A percentile compares a stretch with the other conserved stretches of the same genome.
Conservation (phyloP, 139 green algal species). For the Volvox africanus region DNA sequence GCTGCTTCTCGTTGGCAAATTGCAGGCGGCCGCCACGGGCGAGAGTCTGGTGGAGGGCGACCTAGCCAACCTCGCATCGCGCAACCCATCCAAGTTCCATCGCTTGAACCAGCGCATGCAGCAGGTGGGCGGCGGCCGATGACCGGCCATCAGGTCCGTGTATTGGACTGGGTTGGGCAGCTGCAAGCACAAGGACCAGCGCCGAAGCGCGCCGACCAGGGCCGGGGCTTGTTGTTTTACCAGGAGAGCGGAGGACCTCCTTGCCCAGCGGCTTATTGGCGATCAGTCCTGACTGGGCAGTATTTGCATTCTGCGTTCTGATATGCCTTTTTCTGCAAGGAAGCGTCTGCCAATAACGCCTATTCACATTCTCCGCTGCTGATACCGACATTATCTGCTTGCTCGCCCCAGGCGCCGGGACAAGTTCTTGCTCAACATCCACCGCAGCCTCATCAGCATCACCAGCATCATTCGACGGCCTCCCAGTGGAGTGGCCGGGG, state of each 20-base stretch:
- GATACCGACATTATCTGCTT: not conserved
- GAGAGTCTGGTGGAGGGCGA: constrained; percentile 68
- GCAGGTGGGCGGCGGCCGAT: constrained; percentile 2
- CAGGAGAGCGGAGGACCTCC: no score
- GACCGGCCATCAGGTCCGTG: no score
- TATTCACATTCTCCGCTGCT: not conserved
- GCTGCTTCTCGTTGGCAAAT: no score
- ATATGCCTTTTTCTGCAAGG: no score
- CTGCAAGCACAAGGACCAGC: no score
- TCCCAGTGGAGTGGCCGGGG: not conserved
- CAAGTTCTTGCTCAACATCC: not conserved
- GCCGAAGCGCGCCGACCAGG: no score
- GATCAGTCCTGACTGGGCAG: no score
- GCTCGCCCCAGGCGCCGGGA: not conserved
- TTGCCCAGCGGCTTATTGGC: no score
- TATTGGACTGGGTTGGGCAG: no score
- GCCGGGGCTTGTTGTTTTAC: no score
- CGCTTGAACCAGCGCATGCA: constrained; percentile 70
- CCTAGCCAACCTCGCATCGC: constrained; percentile 68
- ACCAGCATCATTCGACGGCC: not conserved
- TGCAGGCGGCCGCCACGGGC: constrained; percentile 74
- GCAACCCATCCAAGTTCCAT: constrained; percentile 69
- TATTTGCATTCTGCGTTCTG: no score
- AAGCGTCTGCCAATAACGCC: no score
- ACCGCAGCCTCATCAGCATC: not conserved